phyloP scores from a whole-genome alignment of 805 yeast species.

The Wickerhamomyces bisporus region DNA sequence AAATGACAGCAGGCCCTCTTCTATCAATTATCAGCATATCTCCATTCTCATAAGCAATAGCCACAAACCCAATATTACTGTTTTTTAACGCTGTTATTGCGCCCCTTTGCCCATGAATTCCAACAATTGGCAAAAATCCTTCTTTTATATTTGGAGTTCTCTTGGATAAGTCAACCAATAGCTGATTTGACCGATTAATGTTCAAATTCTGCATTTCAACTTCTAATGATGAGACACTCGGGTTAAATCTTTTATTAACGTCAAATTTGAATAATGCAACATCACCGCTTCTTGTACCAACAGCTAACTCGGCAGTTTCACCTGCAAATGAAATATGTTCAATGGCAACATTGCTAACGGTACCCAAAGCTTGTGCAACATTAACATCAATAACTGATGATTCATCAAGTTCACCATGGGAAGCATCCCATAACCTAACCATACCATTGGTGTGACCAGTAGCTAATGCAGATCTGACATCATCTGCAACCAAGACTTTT shows the following conservation, averaged over 20 bases:
- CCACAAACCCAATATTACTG: constrained; percentile 80
- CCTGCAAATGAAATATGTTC: constrained; percentile 67
- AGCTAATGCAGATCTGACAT: constrained; percentile 54
- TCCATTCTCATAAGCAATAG: constrained; percentile 75
- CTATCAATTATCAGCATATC: constrained; percentile 68
- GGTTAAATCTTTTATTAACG: constrained; percentile 40
- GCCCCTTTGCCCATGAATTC: constrained; percentile 40
- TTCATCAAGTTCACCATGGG: constrained; percentile 65
- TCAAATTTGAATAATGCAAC: constrained; percentile 73
- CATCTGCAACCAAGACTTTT: constrained; percentile 41
- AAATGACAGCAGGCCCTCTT: constrained; percentile 70
- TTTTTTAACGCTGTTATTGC: constrained; percentile 57
- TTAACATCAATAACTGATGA: constrained; percentile 55
- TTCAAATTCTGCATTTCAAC: constrained; percentile 26
- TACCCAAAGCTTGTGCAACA: constrained; percentile 43
- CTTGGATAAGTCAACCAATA: constrained; percentile 44
- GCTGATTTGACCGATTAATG: constrained; percentile 22
- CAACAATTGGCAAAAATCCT: constrained; percentile 57
- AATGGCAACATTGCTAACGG: constrained; percentile 42
- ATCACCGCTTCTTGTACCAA: constrained; percentile 64
- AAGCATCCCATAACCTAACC: constrained; percentile 78
- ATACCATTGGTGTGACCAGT: constrained; percentile 88
- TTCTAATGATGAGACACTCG: constrained; percentile 29
- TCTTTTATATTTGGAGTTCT: constrained; percentile 50
- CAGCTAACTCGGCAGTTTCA: constrained; percentile 69